These are phyloP conservation scores for Sclerotinia spermophila DNA, from an alignment of 2,329 filamentous ascomycete species.

Conservation along the genomic window DNA sequence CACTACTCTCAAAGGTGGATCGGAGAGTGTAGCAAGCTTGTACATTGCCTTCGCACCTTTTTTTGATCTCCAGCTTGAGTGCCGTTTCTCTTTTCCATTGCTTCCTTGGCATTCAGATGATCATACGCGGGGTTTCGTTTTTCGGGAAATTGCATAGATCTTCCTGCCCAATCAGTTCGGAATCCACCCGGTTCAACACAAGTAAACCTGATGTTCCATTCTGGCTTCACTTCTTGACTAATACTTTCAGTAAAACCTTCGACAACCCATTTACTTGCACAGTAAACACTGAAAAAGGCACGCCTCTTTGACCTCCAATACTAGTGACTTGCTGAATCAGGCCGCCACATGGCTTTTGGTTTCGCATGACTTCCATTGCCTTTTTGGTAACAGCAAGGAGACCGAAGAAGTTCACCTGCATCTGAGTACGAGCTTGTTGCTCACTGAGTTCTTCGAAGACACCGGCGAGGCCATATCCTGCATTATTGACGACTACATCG, in stretches of 20 bases:
- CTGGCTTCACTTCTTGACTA: slow-evolving; percentile 38
- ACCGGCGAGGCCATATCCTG: slow-evolving; percentile 53
- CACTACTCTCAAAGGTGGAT: slow-evolving; percentile 50
- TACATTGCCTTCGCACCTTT: slow-evolving; percentile 52
- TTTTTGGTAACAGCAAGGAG: slow-evolving; percentile 50
- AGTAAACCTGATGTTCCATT: slow-evolving; percentile 41
- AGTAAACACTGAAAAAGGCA: slow-evolving; percentile 39
- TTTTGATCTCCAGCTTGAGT: slow-evolving; percentile 40
- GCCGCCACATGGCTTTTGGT: slow-evolving; percentile 38
- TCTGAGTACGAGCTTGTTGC: slow-evolving; percentile 47
- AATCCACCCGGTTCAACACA: slow-evolving; percentile 43
- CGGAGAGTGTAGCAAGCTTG: slow-evolving; percentile 49
- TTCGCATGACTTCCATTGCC: slow-evolving; percentile 38
- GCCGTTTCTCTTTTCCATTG: slow-evolving; percentile 38
- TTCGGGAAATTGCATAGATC: slow-evolving; percentile 42
- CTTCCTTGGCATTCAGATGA: slow-evolving; percentile 42
- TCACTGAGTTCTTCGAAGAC: slow-evolving; percentile 51
- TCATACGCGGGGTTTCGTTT: slow-evolving; percentile 45
- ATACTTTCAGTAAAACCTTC: slow-evolving; percentile 41
- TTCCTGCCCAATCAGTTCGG: slow-evolving; percentile 41
- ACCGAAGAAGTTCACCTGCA: slow-evolving; percentile 60
- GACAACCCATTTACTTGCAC: slow-evolving; percentile 43
- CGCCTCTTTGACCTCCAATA: slow-evolving; percentile 39
- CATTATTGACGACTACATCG: slow-evolving; percentile 60
- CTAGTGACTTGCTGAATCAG: slow-evolving; percentile 43